These are phyloP conservation scores for Sinapis alba DNA, from an alignment of 441 rosid species.

Conservation along the genomic window DNA sequence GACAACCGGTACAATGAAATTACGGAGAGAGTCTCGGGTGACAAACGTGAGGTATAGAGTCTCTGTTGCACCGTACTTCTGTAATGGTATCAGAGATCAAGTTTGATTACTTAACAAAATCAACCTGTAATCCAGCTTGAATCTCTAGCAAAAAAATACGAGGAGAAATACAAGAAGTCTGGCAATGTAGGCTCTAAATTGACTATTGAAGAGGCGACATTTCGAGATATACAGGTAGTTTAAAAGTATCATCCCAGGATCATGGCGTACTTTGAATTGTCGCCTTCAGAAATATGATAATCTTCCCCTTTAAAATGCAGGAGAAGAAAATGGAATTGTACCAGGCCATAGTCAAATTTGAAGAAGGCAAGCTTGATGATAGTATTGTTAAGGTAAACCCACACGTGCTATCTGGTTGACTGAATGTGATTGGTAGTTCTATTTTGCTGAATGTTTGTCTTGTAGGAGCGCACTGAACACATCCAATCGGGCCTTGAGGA, in stretches of 20 bases:
- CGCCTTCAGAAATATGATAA: conserved; percentile 22
- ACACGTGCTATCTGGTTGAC: conserved; percentile 27
- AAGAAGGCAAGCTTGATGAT: conserved; percentile 65
- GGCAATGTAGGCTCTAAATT: conserved; percentile 95
- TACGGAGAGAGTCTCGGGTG: conserved; percentile 72
- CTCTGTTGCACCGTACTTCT: conserved; percentile 27
- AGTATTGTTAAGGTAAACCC: conserved; percentile 61
- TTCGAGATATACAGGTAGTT: conserved; percentile 96
- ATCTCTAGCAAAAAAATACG: conserved; percentile 76
- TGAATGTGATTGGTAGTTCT: conserved; percentile 33
- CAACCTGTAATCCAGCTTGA: conserved; percentile 61
- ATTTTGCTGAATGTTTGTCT: conserved; percentile 33
- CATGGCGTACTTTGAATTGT: conserved; percentile 17
- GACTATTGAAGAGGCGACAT: conserved; percentile 94
- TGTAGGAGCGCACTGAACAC: conserved; percentile 74
- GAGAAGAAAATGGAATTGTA: conserved; percentile 94
- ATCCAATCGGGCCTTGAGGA: conserved; percentile 86
- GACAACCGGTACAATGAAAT: conserved; percentile 96
- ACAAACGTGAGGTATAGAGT: conserved; percentile 74
- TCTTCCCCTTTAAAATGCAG: conserved; percentile 47
- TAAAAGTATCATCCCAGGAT: conserved; percentile 10
- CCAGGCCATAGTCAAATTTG: conserved; percentile 85
- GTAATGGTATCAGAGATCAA: conserved; percentile 26
- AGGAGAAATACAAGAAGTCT: conserved; percentile 85
- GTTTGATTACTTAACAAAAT: conserved; percentile 30